A percentile compares a stretch with the other conserved stretches of the same genome.
These are phyloP conservation scores for Nosema muscidifuracis DNA, from an alignment of 371 early-diverging fungal genomes.

Conservation along the genomic window DNA sequence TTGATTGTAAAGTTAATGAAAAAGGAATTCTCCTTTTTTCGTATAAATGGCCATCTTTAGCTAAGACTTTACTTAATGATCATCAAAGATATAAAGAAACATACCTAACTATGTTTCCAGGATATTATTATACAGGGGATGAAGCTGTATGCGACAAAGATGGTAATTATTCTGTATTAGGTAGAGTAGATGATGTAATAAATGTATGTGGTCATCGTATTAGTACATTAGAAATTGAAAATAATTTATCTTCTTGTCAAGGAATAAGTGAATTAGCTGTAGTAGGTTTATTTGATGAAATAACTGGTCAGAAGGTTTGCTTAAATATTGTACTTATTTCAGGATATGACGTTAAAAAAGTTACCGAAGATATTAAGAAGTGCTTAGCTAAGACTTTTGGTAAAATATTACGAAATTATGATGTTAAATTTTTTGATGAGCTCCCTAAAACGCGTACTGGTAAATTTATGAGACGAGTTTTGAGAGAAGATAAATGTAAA, in stretches of 20 bases:
- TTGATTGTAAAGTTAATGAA: constrained; percentile 60
- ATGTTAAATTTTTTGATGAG: constrained; percentile 71
- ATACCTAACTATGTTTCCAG: constrained; percentile 74
- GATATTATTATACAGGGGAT: constrained; percentile 73
- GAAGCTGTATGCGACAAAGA: constrained; percentile 67
- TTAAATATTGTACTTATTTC: constrained; percentile 64
- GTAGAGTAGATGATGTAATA: constrained; percentile 87
- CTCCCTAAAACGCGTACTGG: constrained; percentile 87
- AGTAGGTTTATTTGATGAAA: constrained; percentile 77
- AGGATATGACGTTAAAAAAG: constrained; percentile 7
- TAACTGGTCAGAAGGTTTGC: constrained; percentile 71
- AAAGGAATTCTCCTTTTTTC: constrained; percentile 80
- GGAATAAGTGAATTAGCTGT: constrained; percentile 83
- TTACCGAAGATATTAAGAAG: constrained; percentile 67
- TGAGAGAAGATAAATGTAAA: constrained; percentile 65
- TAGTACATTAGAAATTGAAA: constrained; percentile 85
- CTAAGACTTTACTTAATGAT: constrained; percentile 77
- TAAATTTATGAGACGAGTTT: constrained; percentile 77
- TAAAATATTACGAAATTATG: constrained; percentile 73
- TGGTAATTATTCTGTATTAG: constrained; percentile 80
- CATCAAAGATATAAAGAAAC: constrained; percentile 78
- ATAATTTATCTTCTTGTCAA: constrained; percentile 69
- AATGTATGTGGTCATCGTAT: constrained; percentile 92
- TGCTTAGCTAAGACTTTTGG: constrained; percentile 74
- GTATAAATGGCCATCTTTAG: constrained; percentile 84